phyloP scores from a whole-genome alignment of 2,329 filamentous ascomycete genomes.

The Epichloe elymi region DNA sequence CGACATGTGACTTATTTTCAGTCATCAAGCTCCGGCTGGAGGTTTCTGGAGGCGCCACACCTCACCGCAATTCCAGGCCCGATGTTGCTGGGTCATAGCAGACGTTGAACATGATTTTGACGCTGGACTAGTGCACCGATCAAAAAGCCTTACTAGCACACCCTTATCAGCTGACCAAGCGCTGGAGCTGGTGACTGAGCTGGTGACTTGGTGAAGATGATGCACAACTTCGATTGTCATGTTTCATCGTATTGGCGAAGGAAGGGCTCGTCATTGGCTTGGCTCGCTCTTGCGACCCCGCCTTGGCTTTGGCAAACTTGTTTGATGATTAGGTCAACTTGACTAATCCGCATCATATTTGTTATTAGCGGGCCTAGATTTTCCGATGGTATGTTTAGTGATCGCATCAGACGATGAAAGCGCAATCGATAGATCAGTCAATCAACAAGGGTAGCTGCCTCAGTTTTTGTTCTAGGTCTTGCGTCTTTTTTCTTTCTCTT shows the following conservation, averaged over 20 bases:
- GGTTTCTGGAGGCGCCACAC: not conserved
- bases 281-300: not conserved
- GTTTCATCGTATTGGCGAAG: not conserved
- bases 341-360: not conserved
- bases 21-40: not conserved
- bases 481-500: no score
- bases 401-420: not conserved
- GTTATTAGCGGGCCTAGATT: not conserved
- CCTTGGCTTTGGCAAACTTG: not conserved
- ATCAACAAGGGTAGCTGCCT: not conserved
- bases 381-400: not conserved
- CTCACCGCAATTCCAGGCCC: conserved; percentile 1
- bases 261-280: not conserved
- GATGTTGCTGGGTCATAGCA: not conserved
- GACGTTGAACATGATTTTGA: not conserved
- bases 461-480: no score
- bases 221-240: not conserved
- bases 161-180: not conserved
- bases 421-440: not conserved
- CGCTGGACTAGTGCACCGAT: not conserved
- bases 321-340: not conserved
- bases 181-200: not conserved
- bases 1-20: not conserved
- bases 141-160: not conserved
- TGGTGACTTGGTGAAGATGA: not conserved